Base-by-base conservation (phyloP, 1,284 basidiomycete genomes). In the Pholiota adiposa region DNA sequence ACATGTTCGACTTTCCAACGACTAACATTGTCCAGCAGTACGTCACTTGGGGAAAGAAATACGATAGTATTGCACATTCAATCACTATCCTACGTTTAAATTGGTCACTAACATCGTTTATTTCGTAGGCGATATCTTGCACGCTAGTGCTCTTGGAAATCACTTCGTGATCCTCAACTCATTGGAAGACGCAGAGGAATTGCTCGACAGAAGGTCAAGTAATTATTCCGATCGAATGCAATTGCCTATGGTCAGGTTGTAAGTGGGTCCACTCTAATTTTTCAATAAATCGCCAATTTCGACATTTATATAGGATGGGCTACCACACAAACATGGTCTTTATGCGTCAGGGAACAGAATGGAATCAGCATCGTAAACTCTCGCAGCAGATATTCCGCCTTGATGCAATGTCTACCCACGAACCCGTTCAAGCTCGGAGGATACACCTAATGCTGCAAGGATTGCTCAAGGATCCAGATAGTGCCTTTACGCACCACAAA, bases 151-250 rank as follows among this genome's bases (percentile, higher is more conserved):
- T 0, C 63, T 79, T 2, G 76, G 79, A 19, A 71, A 59, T 8
- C 70, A 73, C 40, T 70, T 79, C n/a, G 59, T 81, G 52, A 62
- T 83, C 25, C 65, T 83, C 53, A 78, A 77, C 48, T 73, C 68
- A 16, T 63, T 62, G 18, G 65, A 72, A 48, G 67, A 73, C 3
- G 77, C 74, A 1, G 70, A 68, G 8, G 79, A 78, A 34, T 56
- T 83, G 14, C 64, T 82, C 50, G 77, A 80, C 6, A 75, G 70
- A 54, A 72, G 79, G 11, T 75, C 77, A 0, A 33, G 64, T 0
- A 73, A 74, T 29, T 82, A 81, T 63, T 81, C 76, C 0, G 74
- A 74, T 41, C 70, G 81, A 23, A 75, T 76, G 3, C 34, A 65
- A 18, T 51, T 67, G 25, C 60, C 64, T 5, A 63, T 65, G 23